A percentile compares a stretch with the other conserved stretches of the same genome.
Evolutionary conservation across 2,329 filamentous ascomycete species (phyloP).

Genomic region (Colletotrichum sp.): DNA sequence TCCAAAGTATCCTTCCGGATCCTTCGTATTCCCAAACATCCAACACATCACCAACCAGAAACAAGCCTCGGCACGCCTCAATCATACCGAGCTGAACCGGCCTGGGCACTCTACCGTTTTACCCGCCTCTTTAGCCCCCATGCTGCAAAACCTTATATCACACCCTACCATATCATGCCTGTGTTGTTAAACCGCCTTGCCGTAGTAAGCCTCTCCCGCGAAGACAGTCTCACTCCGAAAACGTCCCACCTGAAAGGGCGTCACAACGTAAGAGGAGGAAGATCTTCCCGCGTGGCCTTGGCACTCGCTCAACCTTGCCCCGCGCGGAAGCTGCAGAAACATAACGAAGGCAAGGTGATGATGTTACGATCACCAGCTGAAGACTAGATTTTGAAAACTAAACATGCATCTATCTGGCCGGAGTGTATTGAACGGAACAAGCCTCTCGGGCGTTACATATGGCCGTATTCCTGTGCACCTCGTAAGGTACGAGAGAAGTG

Average conservation of each 20-base stretch:
- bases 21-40: not conserved
- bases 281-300: not conserved
- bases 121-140: not conserved
- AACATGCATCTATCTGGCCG: no score
- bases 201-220: not conserved
- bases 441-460: not conserved
- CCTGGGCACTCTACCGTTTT: not conserved
- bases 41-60: not conserved
- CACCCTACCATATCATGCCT: not conserved
- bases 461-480: not conserved
- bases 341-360: not conserved
- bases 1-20: not conserved
- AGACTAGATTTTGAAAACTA: not conserved
- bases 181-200: not conserved
- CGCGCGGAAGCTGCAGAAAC: not conserved
- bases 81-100: not conserved
- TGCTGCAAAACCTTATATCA: not conserved
- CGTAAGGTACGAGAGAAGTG: fast-evolving
- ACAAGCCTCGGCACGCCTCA: not conserved
- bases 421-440: not conserved
- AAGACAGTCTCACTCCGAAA: not conserved
- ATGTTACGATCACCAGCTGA: not conserved
- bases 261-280: not conserved
- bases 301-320: not conserved
- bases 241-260: not conserved